A percentile compares a stretch with the other conserved stretches of the same genome.
These are phyloP conservation scores for Xylaria sp. DNA, from an alignment of 2,329 filamentous ascomycete genomes.

Conservation along the genomic window DNA sequence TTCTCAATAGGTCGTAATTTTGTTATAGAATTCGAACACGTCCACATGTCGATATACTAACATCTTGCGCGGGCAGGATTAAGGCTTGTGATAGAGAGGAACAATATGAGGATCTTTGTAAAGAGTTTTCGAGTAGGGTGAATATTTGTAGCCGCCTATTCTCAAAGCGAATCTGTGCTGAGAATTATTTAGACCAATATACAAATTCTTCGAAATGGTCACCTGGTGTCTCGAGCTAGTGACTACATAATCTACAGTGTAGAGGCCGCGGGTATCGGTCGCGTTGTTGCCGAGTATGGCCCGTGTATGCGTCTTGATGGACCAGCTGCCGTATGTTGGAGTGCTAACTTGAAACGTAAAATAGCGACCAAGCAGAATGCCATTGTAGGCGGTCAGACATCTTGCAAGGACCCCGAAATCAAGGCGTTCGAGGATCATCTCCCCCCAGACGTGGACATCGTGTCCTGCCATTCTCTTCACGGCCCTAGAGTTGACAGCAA, in stretches of 20 bases:
- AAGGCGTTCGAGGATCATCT: conserved; percentile 90
- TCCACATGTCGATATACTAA: conserved; percentile 37
- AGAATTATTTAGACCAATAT: conserved; percentile 77
- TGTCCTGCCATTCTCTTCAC: conserved; percentile 96
- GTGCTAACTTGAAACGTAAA: conserved; percentile 24
- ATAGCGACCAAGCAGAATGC: conserved; percentile 92
- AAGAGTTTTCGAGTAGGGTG: conserved; percentile 91
- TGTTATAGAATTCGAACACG: conserved; percentile 14
- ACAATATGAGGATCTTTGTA: conserved; percentile 80
- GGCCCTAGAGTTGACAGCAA: conserved; percentile 88
- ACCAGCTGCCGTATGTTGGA: conserved; percentile 28
- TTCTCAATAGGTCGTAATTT: conserved; percentile 23
- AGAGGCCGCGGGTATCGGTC: conserved; percentile 89
- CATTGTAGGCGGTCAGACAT: conserved; percentile 97
- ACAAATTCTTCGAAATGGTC: conserved; percentile 91
- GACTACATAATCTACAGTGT: conserved; percentile 99
- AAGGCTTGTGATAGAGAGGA: conserved; percentile 94
- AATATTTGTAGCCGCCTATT: conserved; percentile 48
- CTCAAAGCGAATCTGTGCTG: conserved; percentile 55
- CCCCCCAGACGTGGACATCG: conserved; percentile 87
- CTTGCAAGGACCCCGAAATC: conserved; percentile 97
- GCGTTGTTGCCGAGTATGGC: conserved; percentile 87
- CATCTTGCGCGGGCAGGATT: conserved; percentile 67
- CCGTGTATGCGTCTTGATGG: conserved; percentile 74
- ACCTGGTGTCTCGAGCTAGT: conserved; percentile 93